Conservation (phyloP, 2,329 filamentous ascomycete species). For the Thelonectria discophora region DNA sequence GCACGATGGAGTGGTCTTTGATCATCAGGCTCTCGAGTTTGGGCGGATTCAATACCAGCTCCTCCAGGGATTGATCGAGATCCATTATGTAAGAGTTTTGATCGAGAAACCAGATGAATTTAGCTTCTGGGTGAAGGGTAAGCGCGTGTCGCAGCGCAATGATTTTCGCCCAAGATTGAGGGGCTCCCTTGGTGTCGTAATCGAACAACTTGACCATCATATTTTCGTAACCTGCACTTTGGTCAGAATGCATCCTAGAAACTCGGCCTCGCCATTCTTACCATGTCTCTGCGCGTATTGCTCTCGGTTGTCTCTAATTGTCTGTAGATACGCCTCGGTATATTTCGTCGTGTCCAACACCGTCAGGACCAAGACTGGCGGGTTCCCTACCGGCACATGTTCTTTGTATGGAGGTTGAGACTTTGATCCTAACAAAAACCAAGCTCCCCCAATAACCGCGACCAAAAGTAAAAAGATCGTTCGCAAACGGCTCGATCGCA, state of each 20-base stretch:
- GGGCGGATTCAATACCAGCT: conserved; percentile 72
- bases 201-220: conserved; percentile 82
- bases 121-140: conserved; percentile 77
- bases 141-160: conserved; percentile 91
- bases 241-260: conserved; percentile 17
- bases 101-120: conserved; percentile 88
- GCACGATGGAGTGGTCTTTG: conserved; percentile 85
- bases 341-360: conserved; percentile 75
- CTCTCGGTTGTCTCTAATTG: conserved; percentile 82
- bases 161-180: conserved; percentile 77
- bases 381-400: conserved; percentile 60
- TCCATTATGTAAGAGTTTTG: conserved; percentile 91
- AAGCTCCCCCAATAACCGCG: conserved; percentile 66
- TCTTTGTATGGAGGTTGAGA: conserved; percentile 45
- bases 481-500: conserved; percentile 71
- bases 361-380: conserved; percentile 82
- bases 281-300: conserved; percentile 88
- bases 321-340: conserved; percentile 72
- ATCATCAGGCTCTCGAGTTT: conserved; percentile 83
- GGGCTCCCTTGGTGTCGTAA: conserved; percentile 73
- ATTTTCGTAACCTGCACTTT: conserved; percentile 76
- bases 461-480: conserved; percentile 64
- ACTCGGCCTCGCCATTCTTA: conserved; percentile 52
- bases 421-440: conserved; percentile 60
- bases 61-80: conserved; percentile 72